These are phyloP conservation scores for Suhomyces wounanorum DNA, from an alignment of 1,139 yeast genomes.

Conservation along the genomic window DNA sequence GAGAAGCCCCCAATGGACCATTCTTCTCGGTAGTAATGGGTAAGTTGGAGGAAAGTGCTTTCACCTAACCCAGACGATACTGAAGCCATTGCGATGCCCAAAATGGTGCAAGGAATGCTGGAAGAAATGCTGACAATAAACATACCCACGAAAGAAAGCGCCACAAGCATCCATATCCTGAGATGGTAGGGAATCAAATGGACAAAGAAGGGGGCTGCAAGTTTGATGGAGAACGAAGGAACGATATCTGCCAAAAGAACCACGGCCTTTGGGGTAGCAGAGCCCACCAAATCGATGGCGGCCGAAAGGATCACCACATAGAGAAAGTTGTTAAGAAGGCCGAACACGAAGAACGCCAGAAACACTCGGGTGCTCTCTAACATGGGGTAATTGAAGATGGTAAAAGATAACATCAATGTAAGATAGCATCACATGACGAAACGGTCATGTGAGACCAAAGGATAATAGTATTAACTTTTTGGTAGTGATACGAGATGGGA, in stretches of 20 bases:
- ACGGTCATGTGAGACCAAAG: neutral
- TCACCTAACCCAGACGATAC: slow-evolving; percentile 90
- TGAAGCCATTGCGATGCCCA: slow-evolving; percentile 83
- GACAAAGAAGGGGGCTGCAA: slow-evolving; percentile 76
- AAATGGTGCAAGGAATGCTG: slow-evolving; percentile 40
- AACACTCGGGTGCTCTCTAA: slow-evolving; percentile 30
- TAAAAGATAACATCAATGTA: neutral
- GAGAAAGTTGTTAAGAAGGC: slow-evolving; percentile 81
- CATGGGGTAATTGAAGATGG: neutral
- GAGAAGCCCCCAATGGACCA: slow-evolving; percentile 81
- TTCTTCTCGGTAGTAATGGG: slow-evolving; percentile 61
- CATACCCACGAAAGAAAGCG: slow-evolving; percentile 76
- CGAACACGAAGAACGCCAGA: slow-evolving; percentile 75
- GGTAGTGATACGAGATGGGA: too few species aligned
- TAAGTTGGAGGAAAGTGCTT: slow-evolving; percentile 79
- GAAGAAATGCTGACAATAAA: slow-evolving; percentile 54
- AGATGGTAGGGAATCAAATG: slow-evolving; percentile 60
- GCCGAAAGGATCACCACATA: slow-evolving; percentile 92
- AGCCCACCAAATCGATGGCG: slow-evolving; percentile 88
- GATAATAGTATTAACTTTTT: too few species aligned
- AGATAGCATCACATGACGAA: neutral
- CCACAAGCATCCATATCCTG: slow-evolving; percentile 59
- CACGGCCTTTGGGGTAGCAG: slow-evolving; percentile 77
- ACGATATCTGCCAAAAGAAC: slow-evolving; percentile 84
- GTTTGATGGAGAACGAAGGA: slow-evolving; percentile 75